A percentile compares a stretch with the other conserved stretches of the same genome.
phyloP scores from a whole-genome alignment of 1,284 basidiomycete species.

The Rhodotorula sp. region DNA sequence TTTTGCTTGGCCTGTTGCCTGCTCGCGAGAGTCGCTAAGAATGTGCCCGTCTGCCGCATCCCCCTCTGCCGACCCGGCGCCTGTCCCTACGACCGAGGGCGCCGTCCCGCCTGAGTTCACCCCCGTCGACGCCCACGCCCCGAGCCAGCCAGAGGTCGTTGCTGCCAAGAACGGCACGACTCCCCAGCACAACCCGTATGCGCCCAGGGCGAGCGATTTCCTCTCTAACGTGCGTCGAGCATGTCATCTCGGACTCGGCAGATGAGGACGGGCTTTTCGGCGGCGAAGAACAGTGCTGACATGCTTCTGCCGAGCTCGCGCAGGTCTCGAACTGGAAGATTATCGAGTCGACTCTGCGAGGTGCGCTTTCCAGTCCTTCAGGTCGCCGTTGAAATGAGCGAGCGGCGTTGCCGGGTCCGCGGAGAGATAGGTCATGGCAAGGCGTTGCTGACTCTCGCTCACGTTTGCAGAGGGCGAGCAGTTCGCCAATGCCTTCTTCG shows the following conservation, averaged over 20 bases:
- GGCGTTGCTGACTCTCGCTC: not conserved
- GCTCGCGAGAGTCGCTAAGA: not conserved
- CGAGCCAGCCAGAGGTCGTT: conserved; percentile 23
- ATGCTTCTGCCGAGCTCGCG: not conserved
- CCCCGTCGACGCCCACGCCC: conserved; percentile 36
- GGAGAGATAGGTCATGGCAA: not conserved
- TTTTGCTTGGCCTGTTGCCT: no score
- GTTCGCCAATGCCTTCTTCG: conserved; percentile 99
- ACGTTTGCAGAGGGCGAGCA: conserved; percentile 85
- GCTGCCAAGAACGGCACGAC: conserved; percentile 26
- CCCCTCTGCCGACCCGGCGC: conserved; percentile 3
- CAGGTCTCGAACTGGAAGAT: conserved; percentile 60
- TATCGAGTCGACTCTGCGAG: conserved; percentile 93
- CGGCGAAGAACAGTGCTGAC: not conserved
- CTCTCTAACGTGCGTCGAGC: conserved; percentile 51
- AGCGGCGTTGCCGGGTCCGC: not conserved
- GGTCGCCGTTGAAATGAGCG: no score
- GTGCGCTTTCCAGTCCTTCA: conserved; percentile 54
- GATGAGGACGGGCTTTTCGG: not conserved
- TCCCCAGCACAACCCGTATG: conserved; percentile 70
- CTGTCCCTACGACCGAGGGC: conserved; percentile 36
- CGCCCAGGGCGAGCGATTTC: conserved; percentile 83
- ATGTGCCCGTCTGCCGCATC: conserved; percentile 40
- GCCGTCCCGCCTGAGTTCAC: conserved; percentile 33
- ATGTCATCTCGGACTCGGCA: not conserved